A percentile compares a stretch with the other conserved stretches of the same genome.
Evolutionary conservation across 495 filamentous ascomycete species (phyloP).

Genomic region (Rusavskia elegans): DNA sequence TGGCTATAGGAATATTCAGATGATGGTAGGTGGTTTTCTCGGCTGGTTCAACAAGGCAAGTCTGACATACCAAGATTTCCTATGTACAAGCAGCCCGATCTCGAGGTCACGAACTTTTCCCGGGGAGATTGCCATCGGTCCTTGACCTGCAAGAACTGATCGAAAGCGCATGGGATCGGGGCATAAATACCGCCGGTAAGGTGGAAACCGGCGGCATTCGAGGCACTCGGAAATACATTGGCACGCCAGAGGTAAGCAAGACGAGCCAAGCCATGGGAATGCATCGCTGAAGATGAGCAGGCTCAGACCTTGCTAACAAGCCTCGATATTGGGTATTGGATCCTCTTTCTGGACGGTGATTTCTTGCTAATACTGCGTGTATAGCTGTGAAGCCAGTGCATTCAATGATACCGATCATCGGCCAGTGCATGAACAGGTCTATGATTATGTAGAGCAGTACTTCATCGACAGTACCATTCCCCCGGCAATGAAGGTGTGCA

Average conservation of each 20-base stretch:
- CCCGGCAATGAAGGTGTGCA: constrained; percentile 36
- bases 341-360: background rate
- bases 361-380: background rate
- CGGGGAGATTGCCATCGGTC: constrained; percentile 53
- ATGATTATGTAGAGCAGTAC: constrained; percentile 55
- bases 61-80: constrained; percentile 27
- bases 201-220: constrained; percentile 75
- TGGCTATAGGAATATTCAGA: constrained; percentile 96
- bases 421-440: constrained; percentile 39
- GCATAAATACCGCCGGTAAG: constrained; percentile 58
- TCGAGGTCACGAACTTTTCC: constrained; percentile 43
- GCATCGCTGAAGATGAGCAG: constrained; percentile 21
- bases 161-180: constrained; percentile 77
- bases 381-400: constrained; percentile 36
- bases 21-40: constrained; percentile 31
- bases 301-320: constrained; percentile 66
- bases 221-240: constrained; percentile 89
- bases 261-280: background rate
- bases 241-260: constrained; percentile 67
- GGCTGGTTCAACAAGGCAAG: no score
- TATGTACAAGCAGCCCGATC: constrained; percentile 47
- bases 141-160: constrained; percentile 78
- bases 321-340: constrained; percentile 39
- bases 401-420: constrained; percentile 24
- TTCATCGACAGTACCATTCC: constrained; percentile 38